Evolutionary conservation across 345 rosid species (phyloP).

Genomic region (Salix viminalis): DNA sequence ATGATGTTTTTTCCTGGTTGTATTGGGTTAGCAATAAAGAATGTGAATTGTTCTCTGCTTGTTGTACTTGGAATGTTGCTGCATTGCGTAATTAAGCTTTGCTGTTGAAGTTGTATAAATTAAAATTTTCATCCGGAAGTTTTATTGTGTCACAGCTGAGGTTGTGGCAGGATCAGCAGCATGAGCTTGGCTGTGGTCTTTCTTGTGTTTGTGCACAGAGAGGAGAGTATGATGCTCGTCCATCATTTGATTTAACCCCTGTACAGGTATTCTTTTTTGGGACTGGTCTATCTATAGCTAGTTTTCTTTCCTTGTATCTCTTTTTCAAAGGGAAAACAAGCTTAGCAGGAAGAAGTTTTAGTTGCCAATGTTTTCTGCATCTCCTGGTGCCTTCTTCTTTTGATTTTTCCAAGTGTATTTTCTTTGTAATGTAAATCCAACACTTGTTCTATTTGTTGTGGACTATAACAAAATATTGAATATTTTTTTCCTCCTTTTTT

Average conservation of each 20-base stretch:
- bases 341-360: not conserved
- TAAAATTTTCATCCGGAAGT: slow-evolving; percentile 19
- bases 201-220: slow-evolving; percentile 98
- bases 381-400: not conserved
- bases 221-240: slow-evolving; percentile 73
- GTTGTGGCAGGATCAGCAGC: slow-evolving; percentile 99
- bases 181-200: slow-evolving; percentile 95
- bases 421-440: not conserved
- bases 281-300: not conserved
- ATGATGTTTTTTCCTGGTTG: not conserved
- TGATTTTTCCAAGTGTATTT: not conserved
- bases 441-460: not conserved
- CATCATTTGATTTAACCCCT: slow-evolving; percentile 93
- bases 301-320: not conserved
- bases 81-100: not conserved
- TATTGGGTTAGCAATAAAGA: not conserved
- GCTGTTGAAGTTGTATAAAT: slow-evolving; percentile 1
- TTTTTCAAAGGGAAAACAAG: not conserved
- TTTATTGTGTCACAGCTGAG: slow-evolving; percentile 73
- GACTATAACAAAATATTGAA: not conserved
- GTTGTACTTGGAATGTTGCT: not conserved
- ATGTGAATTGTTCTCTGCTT: not conserved
- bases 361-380: not conserved
- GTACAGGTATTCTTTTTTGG: slow-evolving; percentile 52
- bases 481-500: not conserved